phyloP scores from a whole-genome alignment of 805 yeast genomes.

The Wickerhamiella australiensis region DNA sequence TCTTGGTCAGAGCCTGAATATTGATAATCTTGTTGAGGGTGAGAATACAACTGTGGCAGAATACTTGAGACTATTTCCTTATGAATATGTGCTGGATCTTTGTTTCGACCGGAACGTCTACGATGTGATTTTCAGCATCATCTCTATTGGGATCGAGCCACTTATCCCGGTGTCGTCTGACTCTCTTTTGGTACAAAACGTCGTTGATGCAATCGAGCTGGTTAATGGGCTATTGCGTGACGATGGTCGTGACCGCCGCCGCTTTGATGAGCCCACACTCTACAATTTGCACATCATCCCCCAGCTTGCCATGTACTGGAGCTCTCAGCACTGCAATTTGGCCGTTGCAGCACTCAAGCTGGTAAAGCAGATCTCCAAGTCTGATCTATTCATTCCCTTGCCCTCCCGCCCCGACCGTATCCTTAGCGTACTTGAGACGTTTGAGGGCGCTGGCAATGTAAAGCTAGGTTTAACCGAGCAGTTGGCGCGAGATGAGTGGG shows the following conservation, averaged over 20 bases:
- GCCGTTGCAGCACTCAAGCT: slow-evolving; percentile 45
- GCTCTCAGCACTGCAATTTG: slow-evolving; percentile 39
- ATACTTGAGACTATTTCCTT: slow-evolving; percentile 57
- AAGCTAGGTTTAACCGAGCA: slow-evolving; percentile 58
- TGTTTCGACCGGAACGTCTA: slow-evolving; percentile 50
- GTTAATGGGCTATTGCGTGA: slow-evolving; percentile 29
- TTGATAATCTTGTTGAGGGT: slow-evolving; percentile 38
- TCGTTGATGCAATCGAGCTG: slow-evolving; percentile 33
- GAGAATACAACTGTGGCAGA: slow-evolving; percentile 32
- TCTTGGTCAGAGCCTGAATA: slow-evolving; percentile 29
- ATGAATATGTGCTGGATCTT: slow-evolving; percentile 49
- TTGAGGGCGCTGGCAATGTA: slow-evolving; percentile 67
- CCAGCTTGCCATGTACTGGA: slow-evolving; percentile 63
- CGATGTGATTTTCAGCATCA: slow-evolving; percentile 42
- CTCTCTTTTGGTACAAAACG: slow-evolving; percentile 17
- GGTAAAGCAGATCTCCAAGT: slow-evolving; percentile 38
- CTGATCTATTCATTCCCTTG: slow-evolving; percentile 36
- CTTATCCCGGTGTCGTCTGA: slow-evolving; percentile 31
- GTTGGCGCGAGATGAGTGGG: slow-evolving; percentile 34
- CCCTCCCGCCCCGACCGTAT: slow-evolving; percentile 43
- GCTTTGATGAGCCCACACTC: slow-evolving; percentile 59
- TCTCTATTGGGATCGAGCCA: slow-evolving; percentile 45
- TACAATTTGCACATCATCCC: slow-evolving; percentile 62
- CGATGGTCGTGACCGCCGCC: slow-evolving; percentile 11
- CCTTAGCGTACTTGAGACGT: slow-evolving; percentile 56